These are phyloP conservation scores for Sporisorium reilianum DNA, from an alignment of 1,284 basidiomycete genomes.

Conservation along the genomic window DNA sequence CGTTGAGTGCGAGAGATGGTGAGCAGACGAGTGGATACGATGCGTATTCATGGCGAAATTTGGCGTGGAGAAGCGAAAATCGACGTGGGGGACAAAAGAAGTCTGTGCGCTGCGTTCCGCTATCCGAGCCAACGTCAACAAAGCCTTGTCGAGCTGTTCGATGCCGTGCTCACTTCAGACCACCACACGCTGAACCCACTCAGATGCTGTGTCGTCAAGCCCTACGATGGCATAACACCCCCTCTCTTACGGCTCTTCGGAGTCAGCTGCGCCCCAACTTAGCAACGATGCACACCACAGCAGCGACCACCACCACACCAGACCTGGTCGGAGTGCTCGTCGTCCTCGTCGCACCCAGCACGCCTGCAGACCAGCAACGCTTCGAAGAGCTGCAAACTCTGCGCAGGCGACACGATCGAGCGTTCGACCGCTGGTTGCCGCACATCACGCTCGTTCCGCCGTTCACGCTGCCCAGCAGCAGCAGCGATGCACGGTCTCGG, in stretches of 20 bases:
- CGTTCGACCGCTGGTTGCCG: slow-evolving; percentile 27
- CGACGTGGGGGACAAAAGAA: not conserved
- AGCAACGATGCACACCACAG: not conserved
- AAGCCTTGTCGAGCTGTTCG: not conserved
- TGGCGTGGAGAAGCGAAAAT: no score
- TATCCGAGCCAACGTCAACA: not conserved
- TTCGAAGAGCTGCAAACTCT: slow-evolving; percentile 20
- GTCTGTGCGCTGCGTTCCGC: not conserved
- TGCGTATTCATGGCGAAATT: no score
- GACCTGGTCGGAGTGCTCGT: slow-evolving; percentile 16
- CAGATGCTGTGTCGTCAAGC: not conserved
- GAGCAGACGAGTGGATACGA: not conserved
- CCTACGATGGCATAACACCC: not conserved
- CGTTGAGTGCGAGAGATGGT: not conserved
- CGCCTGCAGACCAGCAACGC: not conserved
- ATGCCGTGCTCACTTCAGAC: not conserved
- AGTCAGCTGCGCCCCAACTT: not conserved
- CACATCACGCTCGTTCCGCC: slow-evolving; percentile 39
- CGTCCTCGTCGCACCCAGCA: slow-evolving; percentile 17
- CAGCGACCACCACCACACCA: not conserved
- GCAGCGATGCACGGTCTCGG: not conserved
- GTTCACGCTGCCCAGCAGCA: slow-evolving; percentile 7
- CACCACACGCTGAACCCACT: no score
- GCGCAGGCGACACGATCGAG: slow-evolving; percentile 16
- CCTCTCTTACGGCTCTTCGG: not conserved